These are phyloP conservation scores for Trichoderma hamatum DNA, from an alignment of 2,329 filamentous ascomycete species.

Conservation along the genomic window DNA sequence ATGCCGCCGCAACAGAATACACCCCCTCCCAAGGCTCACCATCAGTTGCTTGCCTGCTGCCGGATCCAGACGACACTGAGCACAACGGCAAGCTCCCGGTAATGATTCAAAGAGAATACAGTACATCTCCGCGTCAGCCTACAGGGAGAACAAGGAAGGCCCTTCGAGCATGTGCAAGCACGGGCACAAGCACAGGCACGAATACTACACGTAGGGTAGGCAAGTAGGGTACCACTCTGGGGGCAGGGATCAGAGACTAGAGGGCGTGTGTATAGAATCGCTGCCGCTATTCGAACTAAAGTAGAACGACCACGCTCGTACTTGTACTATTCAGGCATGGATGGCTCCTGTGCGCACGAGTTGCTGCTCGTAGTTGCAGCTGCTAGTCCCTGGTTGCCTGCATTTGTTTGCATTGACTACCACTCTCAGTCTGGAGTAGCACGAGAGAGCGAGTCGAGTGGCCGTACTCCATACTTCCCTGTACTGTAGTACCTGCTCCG, in stretches of 20 bases:
- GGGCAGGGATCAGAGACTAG: not conserved
- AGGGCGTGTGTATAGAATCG: slow-evolving; percentile 4
- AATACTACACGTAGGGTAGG: not conserved
- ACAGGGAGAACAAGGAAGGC: not conserved
- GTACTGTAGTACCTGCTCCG: too few relatives aligned
- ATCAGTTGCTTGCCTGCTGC: slow-evolving; percentile 7
- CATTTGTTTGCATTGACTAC: slow-evolving; percentile 18
- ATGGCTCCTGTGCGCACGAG: slow-evolving; percentile 18
- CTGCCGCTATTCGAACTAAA: not conserved
- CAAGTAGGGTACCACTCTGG: not conserved
- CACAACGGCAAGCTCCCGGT: slow-evolving; percentile 4
- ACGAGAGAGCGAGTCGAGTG: not conserved
- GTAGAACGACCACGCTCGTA: not conserved
- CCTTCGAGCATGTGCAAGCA: not conserved
- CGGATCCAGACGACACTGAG: slow-evolving; percentile 16
- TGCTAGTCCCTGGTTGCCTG: slow-evolving; percentile 21
- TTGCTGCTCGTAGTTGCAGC: slow-evolving; percentile 19
- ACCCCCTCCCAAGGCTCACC: not conserved
- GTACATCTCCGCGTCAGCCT: slow-evolving; percentile 5
- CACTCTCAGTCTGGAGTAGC: slow-evolving; percentile 24
- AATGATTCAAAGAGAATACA: slow-evolving; percentile 8
- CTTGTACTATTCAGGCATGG: not conserved
- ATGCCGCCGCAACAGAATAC: slow-evolving; percentile 3
- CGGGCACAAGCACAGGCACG: not conserved
- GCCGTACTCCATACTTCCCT: not conserved